A percentile compares a stretch with the other conserved stretches of the same genome.
These are phyloP conservation scores for Colletotrichum tanaceti DNA, from an alignment of 2,329 filamentous ascomycete genomes.

Conservation along the genomic window DNA sequence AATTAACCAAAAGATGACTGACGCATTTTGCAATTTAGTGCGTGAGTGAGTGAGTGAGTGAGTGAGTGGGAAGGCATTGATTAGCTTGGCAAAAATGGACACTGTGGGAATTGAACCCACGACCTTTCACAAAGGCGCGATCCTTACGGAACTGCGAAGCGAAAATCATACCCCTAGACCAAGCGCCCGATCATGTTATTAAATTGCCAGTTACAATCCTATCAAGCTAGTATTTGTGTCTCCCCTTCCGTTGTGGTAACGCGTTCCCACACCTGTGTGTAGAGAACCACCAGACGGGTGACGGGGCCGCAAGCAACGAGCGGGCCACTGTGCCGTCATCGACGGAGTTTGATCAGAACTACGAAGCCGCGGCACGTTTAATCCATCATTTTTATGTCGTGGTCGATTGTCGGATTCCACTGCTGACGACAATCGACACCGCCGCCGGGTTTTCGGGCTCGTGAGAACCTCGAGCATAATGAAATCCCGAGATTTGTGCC, in stretches of 20 bases:
- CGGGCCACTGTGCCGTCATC: constrained; percentile 21
- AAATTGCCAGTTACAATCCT: rapidly evolving
- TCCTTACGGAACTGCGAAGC: constrained; percentile 22
- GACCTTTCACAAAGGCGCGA: constrained; percentile 25
- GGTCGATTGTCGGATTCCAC: constrained; percentile 19
- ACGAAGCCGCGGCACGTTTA: constrained; percentile 12
- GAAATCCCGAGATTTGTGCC: constrained; percentile 22
- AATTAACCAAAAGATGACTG: no score
- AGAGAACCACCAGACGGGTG: background rate
- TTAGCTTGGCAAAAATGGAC: constrained; percentile 22
- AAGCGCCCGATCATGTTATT: constrained; percentile 6
- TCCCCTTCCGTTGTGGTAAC: background rate
- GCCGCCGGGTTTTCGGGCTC: constrained; percentile 9
- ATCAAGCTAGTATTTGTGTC: rapidly evolving
- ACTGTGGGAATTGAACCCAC: constrained; percentile 38
- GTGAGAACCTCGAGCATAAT: constrained; percentile 1
- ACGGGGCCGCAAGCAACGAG: constrained; percentile 12
- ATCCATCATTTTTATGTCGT: constrained; percentile 9
- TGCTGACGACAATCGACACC: constrained; percentile 8
- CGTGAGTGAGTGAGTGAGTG: no score
- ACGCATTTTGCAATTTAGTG: no score
- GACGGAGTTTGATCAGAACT: constrained; percentile 17
- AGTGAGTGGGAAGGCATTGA: no score
- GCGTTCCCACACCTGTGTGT: background rate
- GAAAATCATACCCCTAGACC: constrained; percentile 40